Evolutionary conservation across 495 filamentous ascomycete genomes (phyloP), one percentile per base, ranked within the genome.

Genomic region (Xylaria palmicola): DNA sequence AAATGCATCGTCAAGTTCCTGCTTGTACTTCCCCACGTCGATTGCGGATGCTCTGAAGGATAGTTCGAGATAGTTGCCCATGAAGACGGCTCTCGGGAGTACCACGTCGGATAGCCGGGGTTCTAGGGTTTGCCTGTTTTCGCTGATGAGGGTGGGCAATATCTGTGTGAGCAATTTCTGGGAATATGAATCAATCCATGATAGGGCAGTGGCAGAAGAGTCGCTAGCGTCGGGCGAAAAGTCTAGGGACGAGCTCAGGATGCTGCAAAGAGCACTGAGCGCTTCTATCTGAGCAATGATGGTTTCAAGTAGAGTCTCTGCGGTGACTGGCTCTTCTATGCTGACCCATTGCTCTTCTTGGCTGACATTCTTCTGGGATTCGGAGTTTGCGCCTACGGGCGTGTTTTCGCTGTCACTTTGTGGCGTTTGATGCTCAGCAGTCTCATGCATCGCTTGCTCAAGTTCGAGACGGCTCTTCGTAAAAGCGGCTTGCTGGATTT

Each of bases 311-410:
- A 90, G 61, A 1, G 66, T 71, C 8, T 77, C 75, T 32, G 80
- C 78, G 3, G 86, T 88, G 17, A 88, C 75, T 0, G 87, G 85
- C 55, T 88, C 85, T 26, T 86, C 77, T 37, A 91, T 77, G 2
- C 79, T 79, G 27, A 81, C 85, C 85, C 85, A 89, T 66, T 85
- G 77, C 60, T 82, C 83, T 37, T 83, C 78, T 49, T 75, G 66
- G 3, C 15, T 50, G 4, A 41, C 24, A 27, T 32, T 50, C 6
- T 58, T 50, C 6, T 58, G 30, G n/a, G 30, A 13, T 48, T 20
- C 44, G 2, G 55, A 10, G 5, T 37, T 30, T 6, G 41, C 9
- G 6, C 26, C 27, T 3, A 30, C 5, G 0, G 45, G 3, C 10
- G 26, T 17, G 10, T 68, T 20, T 13, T 24, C 24, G 9, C 39